Percentiles rank a stretch among this genome's conserved stretches.
These are phyloP conservation scores for Amanita fuliginea DNA, from an alignment of 768 basidiomycete genomes.

Conservation along the genomic window DNA sequence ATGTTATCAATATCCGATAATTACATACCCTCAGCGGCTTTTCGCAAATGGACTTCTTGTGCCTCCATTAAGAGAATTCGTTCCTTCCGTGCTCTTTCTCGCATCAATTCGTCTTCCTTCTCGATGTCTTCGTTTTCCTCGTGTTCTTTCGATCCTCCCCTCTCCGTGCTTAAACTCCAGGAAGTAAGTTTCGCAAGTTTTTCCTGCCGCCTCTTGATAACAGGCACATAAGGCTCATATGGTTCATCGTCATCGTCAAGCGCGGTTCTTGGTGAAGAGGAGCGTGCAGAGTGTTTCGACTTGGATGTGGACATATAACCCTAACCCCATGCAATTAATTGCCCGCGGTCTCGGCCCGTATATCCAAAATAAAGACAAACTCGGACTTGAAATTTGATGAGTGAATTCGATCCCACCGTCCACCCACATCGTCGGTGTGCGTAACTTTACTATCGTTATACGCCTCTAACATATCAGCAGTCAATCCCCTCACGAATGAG, in stretches of 20 bases:
- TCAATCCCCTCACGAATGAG: slow-evolving; percentile 71
- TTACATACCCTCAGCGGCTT: slow-evolving; percentile 65
- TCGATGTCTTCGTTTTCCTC: slow-evolving; percentile 68
- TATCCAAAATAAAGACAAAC: too few species aligned
- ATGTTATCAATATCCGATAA: background rate
- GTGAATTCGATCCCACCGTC: slow-evolving; percentile 43
- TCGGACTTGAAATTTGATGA: too few species aligned
- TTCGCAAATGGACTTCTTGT: slow-evolving; percentile 84
- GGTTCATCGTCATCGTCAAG: slow-evolving; percentile 53
- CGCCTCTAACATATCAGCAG: slow-evolving; percentile 23
- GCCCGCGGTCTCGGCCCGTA: too few species aligned
- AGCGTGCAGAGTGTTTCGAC: slow-evolving; percentile 41
- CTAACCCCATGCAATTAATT: too few species aligned
- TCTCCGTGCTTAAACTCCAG: slow-evolving; percentile 43
- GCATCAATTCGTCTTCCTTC: slow-evolving; percentile 64
- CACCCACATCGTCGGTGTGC: slow-evolving; percentile 67
- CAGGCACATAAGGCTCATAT: slow-evolving; percentile 82
- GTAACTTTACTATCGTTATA: slow-evolving; percentile 12
- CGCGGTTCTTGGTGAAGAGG: slow-evolving; percentile 41
- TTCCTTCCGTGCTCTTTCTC: slow-evolving; percentile 73
- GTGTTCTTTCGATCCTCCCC: slow-evolving; percentile 42
- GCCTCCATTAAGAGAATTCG: slow-evolving; percentile 86
- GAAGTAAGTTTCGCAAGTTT: slow-evolving; percentile 69
- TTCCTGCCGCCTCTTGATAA: slow-evolving; percentile 73
- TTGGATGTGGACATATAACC: too few species aligned